Conservation (phyloP, 352 stramenopile species). For the Phytophthora meadii region DNA sequence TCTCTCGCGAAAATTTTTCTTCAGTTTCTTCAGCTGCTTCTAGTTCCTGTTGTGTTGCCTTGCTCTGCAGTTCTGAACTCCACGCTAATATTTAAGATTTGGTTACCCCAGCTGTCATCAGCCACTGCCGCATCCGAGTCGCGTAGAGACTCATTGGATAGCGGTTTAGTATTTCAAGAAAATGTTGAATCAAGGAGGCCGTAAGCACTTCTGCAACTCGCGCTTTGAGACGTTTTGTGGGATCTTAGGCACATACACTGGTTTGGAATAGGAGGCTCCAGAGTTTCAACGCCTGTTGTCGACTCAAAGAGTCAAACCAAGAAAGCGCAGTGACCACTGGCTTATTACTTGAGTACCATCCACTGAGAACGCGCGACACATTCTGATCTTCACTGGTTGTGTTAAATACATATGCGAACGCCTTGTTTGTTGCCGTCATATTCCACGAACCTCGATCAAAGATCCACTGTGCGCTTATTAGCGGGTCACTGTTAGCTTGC, state of each 20-base stretch:
- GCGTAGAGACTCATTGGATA: conserved; percentile 14
- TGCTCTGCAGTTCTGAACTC: conserved; percentile 4
- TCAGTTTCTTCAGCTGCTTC: neutral
- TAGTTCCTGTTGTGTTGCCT: neutral
- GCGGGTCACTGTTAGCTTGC: conserved; percentile 4
- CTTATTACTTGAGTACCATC: neutral
- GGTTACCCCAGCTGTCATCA: neutral
- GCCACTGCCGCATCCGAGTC: neutral
- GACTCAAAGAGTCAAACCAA: neutral
- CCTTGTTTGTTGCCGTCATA: conserved; percentile 10
- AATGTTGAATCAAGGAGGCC: conserved; percentile 1
- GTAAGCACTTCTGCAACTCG: neutral
- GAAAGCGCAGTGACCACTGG: neutral
- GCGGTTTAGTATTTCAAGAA: neutral
- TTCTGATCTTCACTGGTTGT: conserved; percentile 12
- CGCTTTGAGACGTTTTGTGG: conserved; percentile 1
- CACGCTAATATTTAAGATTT: conserved; percentile 11
- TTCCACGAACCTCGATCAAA: conserved; percentile 12
- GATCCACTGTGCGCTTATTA: neutral
- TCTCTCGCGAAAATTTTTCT: neutral
- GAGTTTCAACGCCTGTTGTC: neutral
- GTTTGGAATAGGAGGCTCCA: conserved; percentile 6
- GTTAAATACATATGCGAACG: conserved; percentile 11
- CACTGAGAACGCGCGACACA: neutral
- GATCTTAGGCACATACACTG: conserved; percentile 5